Base-by-base conservation (phyloP, 2,329 filamentous ascomycete genomes). In the Lanzia echinophila region DNA sequence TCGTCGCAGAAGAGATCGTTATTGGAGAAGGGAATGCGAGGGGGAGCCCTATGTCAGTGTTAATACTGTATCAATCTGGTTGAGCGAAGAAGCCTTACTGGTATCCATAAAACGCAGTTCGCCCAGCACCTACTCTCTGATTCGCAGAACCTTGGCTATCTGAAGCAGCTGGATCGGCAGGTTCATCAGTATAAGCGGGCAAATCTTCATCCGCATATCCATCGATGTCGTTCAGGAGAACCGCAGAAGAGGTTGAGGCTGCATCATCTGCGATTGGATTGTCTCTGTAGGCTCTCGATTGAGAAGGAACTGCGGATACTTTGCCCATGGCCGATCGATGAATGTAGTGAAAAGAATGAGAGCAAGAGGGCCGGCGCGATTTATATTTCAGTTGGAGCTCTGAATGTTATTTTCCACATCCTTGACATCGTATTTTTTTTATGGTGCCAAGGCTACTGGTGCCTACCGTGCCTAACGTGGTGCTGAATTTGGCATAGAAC, bases 191-290 rank as follows among this genome's bases (percentile, higher is more conserved):
- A 53, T 62, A 62, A 12, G 60, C 47, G 19, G 57, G 59, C 10
- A 56, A 44, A 7, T 54, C 39, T 33, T 55, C 54, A 2, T 61
- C 56, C 13, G 51, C 55, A 12, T 15, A 33, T 3, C n/a, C 47
- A 36, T 61, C 58, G 15, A 62, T 55, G n/a, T 60, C 53, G 12
- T 56, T 58, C 3, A 63, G 36, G 1, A 61, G 56, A 6, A 63
- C 58, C 7, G 62, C 61, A 5, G 62, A 63, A 6, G 58, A 61
- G 13, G 50, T 62, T 24, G 61, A 65, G 8, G 60, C 60, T 17
- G 63, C 56, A 54, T 62, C 63, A 15, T 60, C 56, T 6, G 50
- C 50, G 22, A 58, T 54, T 13, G 56, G 57, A 6, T 59, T 52
- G 20, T 63, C 61, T 57, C 60, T 54, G 38, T 62, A 62, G 19